Base-by-base conservation (phyloP, 331 rosid genomes). In the Stylosanthes scabra region DNA sequence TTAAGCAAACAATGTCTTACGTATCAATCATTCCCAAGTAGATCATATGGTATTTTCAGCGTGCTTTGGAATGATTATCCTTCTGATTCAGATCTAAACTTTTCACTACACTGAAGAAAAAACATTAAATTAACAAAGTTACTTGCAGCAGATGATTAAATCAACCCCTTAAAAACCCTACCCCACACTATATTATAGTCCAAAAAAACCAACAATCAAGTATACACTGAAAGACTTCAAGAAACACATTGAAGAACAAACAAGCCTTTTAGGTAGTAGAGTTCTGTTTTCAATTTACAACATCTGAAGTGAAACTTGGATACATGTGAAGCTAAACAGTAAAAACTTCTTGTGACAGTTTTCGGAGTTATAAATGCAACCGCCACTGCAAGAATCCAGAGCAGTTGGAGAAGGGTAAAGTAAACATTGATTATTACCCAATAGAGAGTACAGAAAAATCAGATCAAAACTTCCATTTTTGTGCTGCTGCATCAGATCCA, bases 1-100 rank as follows among this genome's bases (percentile, higher is more conserved):
- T 76, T 66, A 66, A 71, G 83, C 80, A 73, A 71, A 59, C 83
- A 77, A 49, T 74, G 61, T 63, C 82, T 78, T 78, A 77, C 56
- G 75, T 44, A 20, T 40, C 74, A 84, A 75, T 83, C 86, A 76
- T 75, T 80, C 77, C 14, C 50, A 59, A 77, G 82, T 41, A 84
- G 77, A 75, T 70, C 83, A 67, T 78, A 68, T 66, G 74, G 57
- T 68, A 45, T 52, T 63, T 72, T 86, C 85, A 72, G 69, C 63
- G 55, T 44, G 46, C 68, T 54, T 79, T 63, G 37, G 27, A 52
- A 68, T 68, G 68, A 59, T 66, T 68, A 34, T 57, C 79, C 79
- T 25, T 59, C 39, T 60, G 11, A 82, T 47, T 71, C 69, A 76
- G 72, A 84, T 62, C 62, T 58, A 69, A 64, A 64, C 76, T 25